These are phyloP conservation scores for Misopates orontium DNA, from an alignment of 257 asterid species.

Conservation along the genomic window DNA sequence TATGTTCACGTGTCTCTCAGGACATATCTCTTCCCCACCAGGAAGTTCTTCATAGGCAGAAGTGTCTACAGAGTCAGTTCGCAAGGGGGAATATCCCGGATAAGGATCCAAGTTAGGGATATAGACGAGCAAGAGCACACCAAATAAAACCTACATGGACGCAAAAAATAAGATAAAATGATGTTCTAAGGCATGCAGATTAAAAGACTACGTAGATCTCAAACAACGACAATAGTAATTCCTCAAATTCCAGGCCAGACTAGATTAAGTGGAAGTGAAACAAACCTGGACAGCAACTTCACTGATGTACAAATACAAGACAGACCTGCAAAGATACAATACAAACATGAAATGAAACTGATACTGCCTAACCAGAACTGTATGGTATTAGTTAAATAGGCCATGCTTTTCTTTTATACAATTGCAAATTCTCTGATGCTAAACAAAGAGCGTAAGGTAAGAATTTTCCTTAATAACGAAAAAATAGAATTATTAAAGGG, in stretches of 20 bases:
- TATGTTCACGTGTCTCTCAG: constrained; percentile 81
- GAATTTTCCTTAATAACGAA: not conserved
- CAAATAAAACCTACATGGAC: constrained; percentile 67
- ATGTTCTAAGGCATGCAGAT: constrained; percentile 17
- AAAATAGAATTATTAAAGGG: not conserved
- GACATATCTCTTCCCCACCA: constrained; percentile 84
- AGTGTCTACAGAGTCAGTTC: constrained; percentile 54
- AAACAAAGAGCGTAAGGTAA: not conserved
- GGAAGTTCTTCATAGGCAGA: constrained; percentile 80
- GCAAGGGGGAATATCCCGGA: constrained; percentile 77
- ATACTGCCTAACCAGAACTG: not conserved
- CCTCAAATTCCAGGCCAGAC: constrained; percentile 8
- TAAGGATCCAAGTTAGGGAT: constrained; percentile 82
- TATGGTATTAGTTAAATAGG: not conserved
- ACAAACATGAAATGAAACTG: constrained; percentile 21
- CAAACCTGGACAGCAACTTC: constrained; percentile 84
- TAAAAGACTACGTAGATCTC: not conserved
- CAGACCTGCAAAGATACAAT: constrained; percentile 59
- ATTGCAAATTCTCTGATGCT: constrained; percentile 10
- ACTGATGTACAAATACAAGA: constrained; percentile 62
- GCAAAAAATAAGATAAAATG: constrained; percentile 23
- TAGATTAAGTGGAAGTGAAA: constrained; percentile 26
- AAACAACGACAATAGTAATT: not conserved
- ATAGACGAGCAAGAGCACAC: constrained; percentile 72
- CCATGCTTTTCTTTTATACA: not conserved